Percentiles rank a stretch among this genome's conserved stretches.
Conservation (phyloP, 2,329 filamentous ascomycete genomes). For the Raffaelea ambrosiae region DNA sequence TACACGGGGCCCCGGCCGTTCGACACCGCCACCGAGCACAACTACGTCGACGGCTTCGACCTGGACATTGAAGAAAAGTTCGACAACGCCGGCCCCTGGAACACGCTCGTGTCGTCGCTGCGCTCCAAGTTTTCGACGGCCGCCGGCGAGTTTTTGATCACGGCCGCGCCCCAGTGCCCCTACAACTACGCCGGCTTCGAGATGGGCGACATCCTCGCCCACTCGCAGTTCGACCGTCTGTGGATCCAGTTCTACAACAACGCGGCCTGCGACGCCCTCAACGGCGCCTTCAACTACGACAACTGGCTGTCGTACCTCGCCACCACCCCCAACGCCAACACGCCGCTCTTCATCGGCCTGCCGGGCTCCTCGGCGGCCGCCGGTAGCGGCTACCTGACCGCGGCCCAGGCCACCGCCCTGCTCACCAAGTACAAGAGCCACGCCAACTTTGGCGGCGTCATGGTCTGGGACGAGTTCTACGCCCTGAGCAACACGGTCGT, state of each 20-base stretch:
- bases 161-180: conserved; percentile 37
- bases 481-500: conserved; percentile 10
- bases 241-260: conserved; percentile 43
- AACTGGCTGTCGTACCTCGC: conserved; percentile 24
- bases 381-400: conserved; percentile 18
- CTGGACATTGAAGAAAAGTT: conserved; percentile 36
- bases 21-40: conserved; percentile 23
- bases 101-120: conserved; percentile 7
- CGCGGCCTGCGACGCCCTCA: conserved; percentile 25
- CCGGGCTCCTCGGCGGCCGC: conserved; percentile 19
- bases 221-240: conserved; percentile 30
- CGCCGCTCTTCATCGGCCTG: conserved; percentile 30
- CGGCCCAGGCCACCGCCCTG: conserved; percentile 12
- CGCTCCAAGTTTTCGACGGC: conserved; percentile 11
- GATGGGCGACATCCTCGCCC: conserved; percentile 32
- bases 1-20: conserved; percentile 31
- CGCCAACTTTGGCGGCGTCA: conserved; percentile 22
- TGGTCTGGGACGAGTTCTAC: conserved; percentile 24
- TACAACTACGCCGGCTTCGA: conserved; percentile 26
- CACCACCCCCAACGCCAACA: conserved; percentile 21
- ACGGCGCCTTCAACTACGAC: conserved; percentile 26
- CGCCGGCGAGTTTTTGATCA: conserved; percentile 31
- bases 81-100: conserved; percentile 11
- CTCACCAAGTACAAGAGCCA: conserved; percentile 17
- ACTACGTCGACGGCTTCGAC: conserved; percentile 43